These are phyloP conservation scores for Trapa incisa DNA, from an alignment of 345 rosid species.

Conservation along the genomic window DNA sequence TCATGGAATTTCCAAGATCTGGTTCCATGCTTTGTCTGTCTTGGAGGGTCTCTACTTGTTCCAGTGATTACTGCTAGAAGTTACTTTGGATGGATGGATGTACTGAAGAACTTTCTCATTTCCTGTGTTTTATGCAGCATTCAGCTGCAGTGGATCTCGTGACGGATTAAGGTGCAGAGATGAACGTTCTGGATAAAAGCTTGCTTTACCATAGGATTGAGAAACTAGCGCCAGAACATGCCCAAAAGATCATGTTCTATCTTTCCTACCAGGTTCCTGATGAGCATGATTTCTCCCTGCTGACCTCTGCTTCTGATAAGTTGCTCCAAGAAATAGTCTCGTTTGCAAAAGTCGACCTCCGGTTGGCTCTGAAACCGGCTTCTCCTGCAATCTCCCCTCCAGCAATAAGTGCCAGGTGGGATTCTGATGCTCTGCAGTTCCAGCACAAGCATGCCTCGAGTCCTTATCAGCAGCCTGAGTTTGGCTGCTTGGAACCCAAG, in stretches of 20 bases:
- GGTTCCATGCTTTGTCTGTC: not conserved
- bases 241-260: conserved; percentile 38
- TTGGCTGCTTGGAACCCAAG: conserved; percentile 5
- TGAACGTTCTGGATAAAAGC: conserved; percentile 40
- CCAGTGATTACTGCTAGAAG: not conserved
- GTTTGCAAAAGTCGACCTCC: conserved; percentile 32
- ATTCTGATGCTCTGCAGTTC: conserved; percentile 14
- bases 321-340: conserved; percentile 30
- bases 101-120: not conserved
- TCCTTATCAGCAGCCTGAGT: conserved; percentile 17
- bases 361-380: conserved; percentile 16
- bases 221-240: conserved; percentile 42
- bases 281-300: conserved; percentile 31
- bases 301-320: conserved; percentile 35
- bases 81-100: not conserved
- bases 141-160: conserved; percentile 12
- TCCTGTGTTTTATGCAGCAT: not conserved
- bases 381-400: conserved; percentile 22
- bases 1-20: not conserved
- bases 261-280: conserved; percentile 30
- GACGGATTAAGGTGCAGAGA: conserved; percentile 5
- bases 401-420: conserved; percentile 17
- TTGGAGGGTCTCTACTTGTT: not conserved
- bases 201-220: conserved; percentile 32
- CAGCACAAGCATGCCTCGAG: conserved; percentile 14